Base-by-base conservation (phyloP, 129 eudicot species). In the Artemisia annua region DNA sequence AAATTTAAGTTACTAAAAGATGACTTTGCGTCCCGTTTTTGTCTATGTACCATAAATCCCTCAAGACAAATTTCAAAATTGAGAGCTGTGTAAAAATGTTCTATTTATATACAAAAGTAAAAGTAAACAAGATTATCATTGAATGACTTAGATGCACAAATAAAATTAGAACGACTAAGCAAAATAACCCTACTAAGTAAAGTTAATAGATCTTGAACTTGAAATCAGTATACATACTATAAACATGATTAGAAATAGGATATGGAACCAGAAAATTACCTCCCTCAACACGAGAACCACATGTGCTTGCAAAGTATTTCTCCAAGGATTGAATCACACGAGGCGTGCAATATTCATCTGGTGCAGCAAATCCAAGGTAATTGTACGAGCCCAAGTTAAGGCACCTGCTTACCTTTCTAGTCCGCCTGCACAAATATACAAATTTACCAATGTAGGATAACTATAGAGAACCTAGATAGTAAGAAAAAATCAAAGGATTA, bases 321-420 rank as follows among this genome's bases (percentile, higher is more conserved):
- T 87, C 87, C 81, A 89, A 63, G 11, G 92, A 69, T 71, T 86
- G 88, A 74, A 87, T 81, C n/a, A 84, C 97, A 71, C 88, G 92
- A 16, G 98, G 95, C 6, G 88, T 92, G 81, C 98, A 92, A 53
- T 92, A 92, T 78, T 92, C 96, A 87, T 92, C 98, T 28, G 98
- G 83, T 46, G 98, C 96, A 67, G 98, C 98, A 85, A 92, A 92
- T 5, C 98, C 98, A 11, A 92, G 96, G 83, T 92, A 92, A 77
- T 92, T 92, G 83, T 92, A 92, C 4, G 98, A 92, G 66, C 98
- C 98, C 82, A 92, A 80, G 80, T 92, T 92, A 49, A 92, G 96
- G 81, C 96, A 89, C 78, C 95, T 82, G 59, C 72, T 81, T 11
- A 82, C 68, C 55, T 84, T 87, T 60, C 81, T 58, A 35, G 96